Evolutionary conservation across 805 yeast species (phyloP), one percentile per base, ranked within the genome.

Genomic region (Sugiyamaella smithiae): DNA sequence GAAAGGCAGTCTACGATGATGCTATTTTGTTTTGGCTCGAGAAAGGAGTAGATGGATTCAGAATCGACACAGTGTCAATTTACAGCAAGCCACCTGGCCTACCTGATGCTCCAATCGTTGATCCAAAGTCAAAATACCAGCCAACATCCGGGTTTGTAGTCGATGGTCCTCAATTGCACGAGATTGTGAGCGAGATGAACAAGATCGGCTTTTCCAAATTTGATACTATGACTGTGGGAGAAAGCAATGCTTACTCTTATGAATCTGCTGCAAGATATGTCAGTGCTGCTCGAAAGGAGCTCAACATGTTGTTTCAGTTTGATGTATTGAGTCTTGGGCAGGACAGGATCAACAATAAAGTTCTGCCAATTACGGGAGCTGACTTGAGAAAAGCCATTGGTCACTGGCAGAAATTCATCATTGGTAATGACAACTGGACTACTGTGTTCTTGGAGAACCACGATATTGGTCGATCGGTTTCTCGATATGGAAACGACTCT

Each of bases 221-320:
- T 55, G 80, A 77, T 56, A 75, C 67, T 26, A 70, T 79, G 75
- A 76, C 82, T 5, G 82, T 79, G 25, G 84, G 83, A 38, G 83
- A 79, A 58, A 76, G 75, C 44, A 25, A 28, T 16, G 28, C 42
- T 16, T 22, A n/a, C n/a, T 78, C 79, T 12, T 63, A 63, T 48
- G 76, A 70, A 40, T 71, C 72, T 28, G 65, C 74, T 5, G 46
- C 54, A 12, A 16, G 23, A 11, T 38, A 25, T 36, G 57, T 57
- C 24, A 35, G 48, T 8, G 57, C 51, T 12, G 16, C 23, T n/a
- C 42, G 45, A 12, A 61, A 64, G 45, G 72, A 69, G 58, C 61
- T 70, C 65, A 63, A 64, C 55, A 66, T 67, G 72, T 57, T 68
- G 45, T 70, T 70, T 55, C 56, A 63, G 40, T 67, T 70, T 40